These are phyloP conservation scores for Penicillium soppii DNA, from an alignment of 495 filamentous ascomycete genomes.

Conservation along the genomic window DNA sequence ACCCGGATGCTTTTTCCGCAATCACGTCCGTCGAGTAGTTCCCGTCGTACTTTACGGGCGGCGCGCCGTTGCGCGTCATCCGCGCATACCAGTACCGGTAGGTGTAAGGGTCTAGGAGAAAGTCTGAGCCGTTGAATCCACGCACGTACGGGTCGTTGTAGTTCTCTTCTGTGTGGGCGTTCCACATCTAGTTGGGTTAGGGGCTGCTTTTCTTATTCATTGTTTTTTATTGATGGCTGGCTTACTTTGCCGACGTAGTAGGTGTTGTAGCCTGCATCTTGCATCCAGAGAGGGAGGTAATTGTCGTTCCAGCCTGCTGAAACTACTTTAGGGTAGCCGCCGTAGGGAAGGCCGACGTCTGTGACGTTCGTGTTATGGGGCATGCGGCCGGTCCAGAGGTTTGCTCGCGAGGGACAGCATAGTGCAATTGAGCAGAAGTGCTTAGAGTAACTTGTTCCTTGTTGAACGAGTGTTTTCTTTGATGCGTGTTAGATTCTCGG, in stretches of 20 bases:
- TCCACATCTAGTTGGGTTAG: conserved; percentile 46
- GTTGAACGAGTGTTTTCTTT: conserved; percentile 31
- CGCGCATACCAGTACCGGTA: conserved; percentile 63
- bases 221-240: neutral
- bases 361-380: conserved; percentile 56
- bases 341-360: conserved; percentile 57
- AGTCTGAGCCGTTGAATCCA: conserved; percentile 56
- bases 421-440: conserved; percentile 57
- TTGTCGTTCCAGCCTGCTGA: conserved; percentile 59
- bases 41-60: conserved; percentile 49
- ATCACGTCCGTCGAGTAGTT: conserved; percentile 62
- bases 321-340: conserved; percentile 66
- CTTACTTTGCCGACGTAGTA: conserved; percentile 63
- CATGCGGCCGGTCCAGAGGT: conserved; percentile 42
- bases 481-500: neutral
- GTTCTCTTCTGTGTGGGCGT: conserved; percentile 55
- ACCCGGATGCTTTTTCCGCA: conserved; percentile 54
- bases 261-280: conserved; percentile 64
- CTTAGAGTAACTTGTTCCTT: conserved; percentile 31
- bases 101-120: conserved; percentile 67
- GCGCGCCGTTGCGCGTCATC: conserved; percentile 56
- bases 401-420: conserved; percentile 55
- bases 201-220: neutral
- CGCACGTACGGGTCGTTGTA: conserved; percentile 55
- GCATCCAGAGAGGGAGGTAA: conserved; percentile 68